phyloP scores from a whole-genome alignment of 1,139 yeast genomes.

The Geotrichum klebahnii region DNA sequence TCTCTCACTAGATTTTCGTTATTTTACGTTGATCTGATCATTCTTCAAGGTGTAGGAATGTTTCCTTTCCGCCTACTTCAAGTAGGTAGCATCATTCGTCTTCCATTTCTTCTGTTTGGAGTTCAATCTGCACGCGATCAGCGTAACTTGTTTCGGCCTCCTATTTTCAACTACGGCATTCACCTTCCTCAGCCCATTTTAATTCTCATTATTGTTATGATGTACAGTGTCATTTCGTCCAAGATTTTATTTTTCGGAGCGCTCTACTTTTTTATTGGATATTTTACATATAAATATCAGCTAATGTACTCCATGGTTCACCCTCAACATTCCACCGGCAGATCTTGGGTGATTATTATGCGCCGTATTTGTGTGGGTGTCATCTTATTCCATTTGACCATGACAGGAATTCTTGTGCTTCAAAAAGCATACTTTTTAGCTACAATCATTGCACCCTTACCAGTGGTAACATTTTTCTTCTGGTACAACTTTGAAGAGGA shows the following conservation, averaged over 20 bases:
- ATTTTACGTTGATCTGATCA: constrained; percentile 76
- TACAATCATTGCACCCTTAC: constrained; percentile 67
- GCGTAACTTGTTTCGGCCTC: constrained; percentile 68
- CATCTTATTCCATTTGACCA: constrained; percentile 74
- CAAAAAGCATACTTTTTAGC: constrained; percentile 74
- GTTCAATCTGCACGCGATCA: constrained; percentile 67
- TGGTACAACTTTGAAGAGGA: constrained; percentile 79
- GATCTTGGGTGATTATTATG: constrained; percentile 79
- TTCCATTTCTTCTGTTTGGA: constrained; percentile 54
- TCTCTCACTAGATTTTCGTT: constrained; percentile 66
- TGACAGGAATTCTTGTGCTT: constrained; percentile 85
- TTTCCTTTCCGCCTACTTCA: constrained; percentile 71
- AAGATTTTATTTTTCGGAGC: constrained; percentile 71
- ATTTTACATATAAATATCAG: constrained; percentile 76
- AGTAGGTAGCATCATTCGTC: constrained; percentile 62
- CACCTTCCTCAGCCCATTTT: constrained; percentile 77
- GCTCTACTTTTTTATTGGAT: constrained; percentile 68
- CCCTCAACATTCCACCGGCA: constrained; percentile 85
- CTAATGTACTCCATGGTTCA: constrained; percentile 75
- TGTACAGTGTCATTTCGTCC: constrained; percentile 74
- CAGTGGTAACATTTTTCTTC: constrained; percentile 60
- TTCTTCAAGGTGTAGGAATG: constrained; percentile 80
- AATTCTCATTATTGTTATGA: constrained; percentile 66
- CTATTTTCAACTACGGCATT: constrained; percentile 74
- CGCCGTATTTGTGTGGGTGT: constrained; percentile 69